These are phyloP conservation scores for Brettanomyces nanus DNA, from an alignment of 805 yeast genomes.

Conservation along the genomic window DNA sequence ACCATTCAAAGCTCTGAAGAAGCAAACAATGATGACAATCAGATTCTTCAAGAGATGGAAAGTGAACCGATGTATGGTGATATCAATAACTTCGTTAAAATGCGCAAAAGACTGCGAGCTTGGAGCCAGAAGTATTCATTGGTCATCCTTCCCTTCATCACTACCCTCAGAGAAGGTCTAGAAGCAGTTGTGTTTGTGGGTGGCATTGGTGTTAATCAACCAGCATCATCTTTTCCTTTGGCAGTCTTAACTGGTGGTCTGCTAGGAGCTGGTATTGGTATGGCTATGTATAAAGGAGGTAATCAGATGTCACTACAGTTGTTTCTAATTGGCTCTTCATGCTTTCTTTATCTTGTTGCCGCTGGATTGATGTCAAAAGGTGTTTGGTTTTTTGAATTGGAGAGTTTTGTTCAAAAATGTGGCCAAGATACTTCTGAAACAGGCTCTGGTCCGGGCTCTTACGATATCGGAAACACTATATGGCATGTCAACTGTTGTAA, in stretches of 20 bases:
- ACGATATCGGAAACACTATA: conserved; percentile 66
- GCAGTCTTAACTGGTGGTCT: conserved; percentile 53
- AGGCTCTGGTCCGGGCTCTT: conserved; percentile 91
- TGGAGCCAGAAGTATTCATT: conserved; percentile 55
- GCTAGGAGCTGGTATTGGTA: conserved; percentile 58
- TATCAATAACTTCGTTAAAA: conserved; percentile 7
- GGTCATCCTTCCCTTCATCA: conserved; percentile 72
- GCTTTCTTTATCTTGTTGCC: conserved; percentile 75
- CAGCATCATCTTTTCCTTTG: conserved; percentile 54
- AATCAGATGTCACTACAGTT: conserved; percentile 67
- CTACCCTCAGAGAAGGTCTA: conserved; percentile 81
- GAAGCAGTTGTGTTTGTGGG: conserved; percentile 91
- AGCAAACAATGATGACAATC: conserved; percentile 5
- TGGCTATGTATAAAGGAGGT: conserved; percentile 67
- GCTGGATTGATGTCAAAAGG: conserved; percentile 85
- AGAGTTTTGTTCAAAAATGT: conserved; percentile 63
- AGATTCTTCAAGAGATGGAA: conserved; percentile 8
- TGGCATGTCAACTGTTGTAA: conserved; percentile 97
- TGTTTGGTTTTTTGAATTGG: conserved; percentile 83
- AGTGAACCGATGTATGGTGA: conserved; percentile 14
- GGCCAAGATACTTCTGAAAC: conserved; percentile 84
- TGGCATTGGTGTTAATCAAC: conserved; percentile 74
- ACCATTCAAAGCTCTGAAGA: neutral
- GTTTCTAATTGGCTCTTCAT: conserved; percentile 67
- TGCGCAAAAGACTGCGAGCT: conserved; percentile 19